Evolutionary conservation across 768 basidiomycete species (phyloP).

Genomic region (Suillus occidentalis): DNA sequence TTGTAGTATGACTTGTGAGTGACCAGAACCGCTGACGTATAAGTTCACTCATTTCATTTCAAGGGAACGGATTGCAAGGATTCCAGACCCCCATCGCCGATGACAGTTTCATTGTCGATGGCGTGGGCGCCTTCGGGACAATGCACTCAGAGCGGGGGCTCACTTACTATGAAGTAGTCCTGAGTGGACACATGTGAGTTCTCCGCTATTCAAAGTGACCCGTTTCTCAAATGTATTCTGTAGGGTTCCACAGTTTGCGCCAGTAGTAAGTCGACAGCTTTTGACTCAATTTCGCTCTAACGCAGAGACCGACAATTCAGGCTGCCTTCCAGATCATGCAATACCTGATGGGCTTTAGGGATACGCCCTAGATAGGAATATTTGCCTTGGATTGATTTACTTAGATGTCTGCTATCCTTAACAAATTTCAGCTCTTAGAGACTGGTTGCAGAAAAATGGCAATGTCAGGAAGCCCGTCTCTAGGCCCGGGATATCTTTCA

Average conservation of each 20-base stretch:
- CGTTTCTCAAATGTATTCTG: neutral
- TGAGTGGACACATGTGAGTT: slow-evolving; percentile 67
- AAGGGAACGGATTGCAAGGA: slow-evolving; percentile 46
- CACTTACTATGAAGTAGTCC: slow-evolving; percentile 63
- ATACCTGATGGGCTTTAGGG: slow-evolving; percentile 59
- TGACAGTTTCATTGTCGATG: slow-evolving; percentile 72
- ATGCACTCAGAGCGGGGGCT: slow-evolving; percentile 67
- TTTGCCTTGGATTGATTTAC: neutral
- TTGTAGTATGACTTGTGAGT: slow-evolving; percentile 45
- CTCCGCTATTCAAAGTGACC: neutral
- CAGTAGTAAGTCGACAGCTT: slow-evolving; percentile 41
- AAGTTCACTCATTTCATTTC: neutral
- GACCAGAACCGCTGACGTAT: neutral
- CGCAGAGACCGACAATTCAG: slow-evolving; percentile 25
- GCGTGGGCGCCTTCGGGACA: slow-evolving; percentile 65
- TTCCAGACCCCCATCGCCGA: slow-evolving; percentile 67
- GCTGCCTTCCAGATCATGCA: slow-evolving; percentile 66
- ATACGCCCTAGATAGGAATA: slow-evolving; percentile 35
- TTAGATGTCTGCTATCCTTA: neutral
- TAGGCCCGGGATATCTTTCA: neutral
- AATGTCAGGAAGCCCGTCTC: neutral
- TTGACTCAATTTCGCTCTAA: neutral
- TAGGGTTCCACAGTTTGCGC: slow-evolving; percentile 61
- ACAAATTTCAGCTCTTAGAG: neutral
- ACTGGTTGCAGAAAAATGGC: neutral